Evolutionary conservation across 2,329 filamentous ascomycete species (phyloP), one percentile per base, ranked within the genome.

Genomic region (Stagonosporopsis cucurbitacearum): DNA sequence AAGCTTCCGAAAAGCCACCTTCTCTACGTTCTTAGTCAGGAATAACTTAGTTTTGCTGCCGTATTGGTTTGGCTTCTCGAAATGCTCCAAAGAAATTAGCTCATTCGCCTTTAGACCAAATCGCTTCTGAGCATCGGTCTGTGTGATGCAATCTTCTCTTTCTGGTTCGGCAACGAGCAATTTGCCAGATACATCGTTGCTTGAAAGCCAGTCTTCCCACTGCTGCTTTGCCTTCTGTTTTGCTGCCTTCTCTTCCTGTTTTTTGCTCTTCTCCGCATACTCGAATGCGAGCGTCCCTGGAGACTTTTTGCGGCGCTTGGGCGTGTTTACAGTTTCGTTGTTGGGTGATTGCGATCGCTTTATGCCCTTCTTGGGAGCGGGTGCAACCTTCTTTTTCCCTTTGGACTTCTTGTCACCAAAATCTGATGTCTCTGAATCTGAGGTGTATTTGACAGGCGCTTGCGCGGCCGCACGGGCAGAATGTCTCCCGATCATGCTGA

Each of bases 401-500:
- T 41, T 51, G 42, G 19, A 37, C 23, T 55, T 59, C 44, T 50
- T 54, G 11, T 48, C 41, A 20, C 55, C 60, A 13, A 61, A 61
- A 19, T 59, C 54, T 4, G 60, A 65, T 2, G 47, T 57, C 20
- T 58, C 54, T 2, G 58, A 57, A 17, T 55, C 58, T 11, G 60
- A 63, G 1, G 54, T 58, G 37, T 63, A 63, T 22, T 64, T 62
- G 0, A 65, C 56, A 17, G 59, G 54, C 42, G 59, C 58, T 39
- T 63, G 60, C 3, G 39, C 28, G 25, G 39, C 51, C 5, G 57
- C 49, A 35, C 60, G 56, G n/a, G 50, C 54, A 13, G 58, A 63
- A 39, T 50, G 33, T 44, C 60, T 54, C 30, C 47, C 40, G 9
- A 60, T 56, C 60, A 65, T 65, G 7, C n/a, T 42, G 28, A 28